Conservation (phyloP, 2,329 filamentous ascomycete genomes). For the Orbilia brochopaga region DNA sequence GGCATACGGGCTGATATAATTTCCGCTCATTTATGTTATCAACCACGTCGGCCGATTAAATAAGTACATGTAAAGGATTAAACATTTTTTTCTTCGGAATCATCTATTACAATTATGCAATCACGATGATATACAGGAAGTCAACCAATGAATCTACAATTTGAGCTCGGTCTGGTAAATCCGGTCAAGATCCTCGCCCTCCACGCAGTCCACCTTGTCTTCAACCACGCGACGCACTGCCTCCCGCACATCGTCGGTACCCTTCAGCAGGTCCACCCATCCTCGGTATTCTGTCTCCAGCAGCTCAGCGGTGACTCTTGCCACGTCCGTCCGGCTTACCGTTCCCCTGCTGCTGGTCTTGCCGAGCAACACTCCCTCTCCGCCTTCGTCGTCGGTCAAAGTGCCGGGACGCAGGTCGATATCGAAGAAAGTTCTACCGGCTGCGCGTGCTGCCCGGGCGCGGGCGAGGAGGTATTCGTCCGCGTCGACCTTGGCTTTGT, state of each 20-base stretch:
- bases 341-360: slow-evolving; percentile 58
- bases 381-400: slow-evolving; percentile 60
- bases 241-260: slow-evolving; percentile 49
- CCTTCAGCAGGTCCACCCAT: slow-evolving; percentile 53
- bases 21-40: too few relatives aligned
- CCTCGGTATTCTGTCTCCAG: slow-evolving; percentile 62
- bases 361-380: slow-evolving; percentile 58
- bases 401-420: slow-evolving; percentile 56
- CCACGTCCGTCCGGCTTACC: slow-evolving; percentile 67
- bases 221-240: slow-evolving; percentile 51
- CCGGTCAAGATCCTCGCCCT: slow-evolving; percentile 38
- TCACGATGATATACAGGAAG: too few relatives aligned
- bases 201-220: slow-evolving; percentile 34
- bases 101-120: too few relatives aligned
- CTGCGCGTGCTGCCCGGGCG: slow-evolving; percentile 27
- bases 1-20: too few relatives aligned
- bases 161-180: slow-evolving; percentile 29
- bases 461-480: slow-evolving; percentile 58
- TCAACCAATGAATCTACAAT: slow-evolving; percentile 5
- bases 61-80: too few relatives aligned
- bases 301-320: slow-evolving; percentile 65
- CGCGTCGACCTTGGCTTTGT: slow-evolving; percentile 67
- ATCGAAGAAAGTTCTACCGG: slow-evolving; percentile 27
- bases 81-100: too few relatives aligned
- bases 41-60: too few relatives aligned